These are phyloP conservation scores for Austroboletus eburneus DNA, from an alignment of 768 basidiomycete species.

Conservation along the genomic window DNA sequence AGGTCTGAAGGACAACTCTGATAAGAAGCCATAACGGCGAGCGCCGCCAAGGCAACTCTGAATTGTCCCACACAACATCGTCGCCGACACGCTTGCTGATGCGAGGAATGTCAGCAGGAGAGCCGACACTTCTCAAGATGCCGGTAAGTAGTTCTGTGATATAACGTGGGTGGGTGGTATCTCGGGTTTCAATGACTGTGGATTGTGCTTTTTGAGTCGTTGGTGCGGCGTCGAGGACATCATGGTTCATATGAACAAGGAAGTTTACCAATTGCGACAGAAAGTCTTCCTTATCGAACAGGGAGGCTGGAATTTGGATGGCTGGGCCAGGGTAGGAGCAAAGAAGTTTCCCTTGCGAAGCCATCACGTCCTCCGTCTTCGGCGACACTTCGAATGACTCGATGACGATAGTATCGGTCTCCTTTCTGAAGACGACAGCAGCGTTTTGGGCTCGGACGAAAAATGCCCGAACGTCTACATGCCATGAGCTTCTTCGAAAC, in stretches of 20 bases:
- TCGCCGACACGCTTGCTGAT: conserved; percentile 43
- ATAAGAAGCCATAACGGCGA: conserved; percentile 46
- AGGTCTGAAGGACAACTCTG: conserved; percentile 40
- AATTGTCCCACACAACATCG: conserved; percentile 20
- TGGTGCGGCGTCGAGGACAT: conserved; percentile 32
- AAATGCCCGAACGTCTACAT: conserved; percentile 34
- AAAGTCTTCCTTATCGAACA: conserved; percentile 16
- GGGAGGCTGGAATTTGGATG: not conserved
- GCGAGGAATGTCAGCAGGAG: conserved; percentile 10
- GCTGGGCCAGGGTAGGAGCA: not conserved
- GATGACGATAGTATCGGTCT: not conserved
- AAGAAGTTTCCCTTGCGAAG: not conserved
- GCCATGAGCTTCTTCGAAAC: not conserved
- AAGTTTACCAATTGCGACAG: conserved; percentile 33
- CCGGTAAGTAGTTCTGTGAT: conserved; percentile 35
- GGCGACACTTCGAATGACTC: conserved; percentile 46
- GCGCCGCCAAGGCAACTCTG: conserved; percentile 42
- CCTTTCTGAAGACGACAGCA: conserved; percentile 22
- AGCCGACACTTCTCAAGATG: conserved; percentile 37
- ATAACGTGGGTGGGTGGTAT: not conserved
- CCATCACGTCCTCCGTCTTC: conserved; percentile 7
- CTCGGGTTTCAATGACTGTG: not conserved
- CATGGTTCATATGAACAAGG: conserved; percentile 29
- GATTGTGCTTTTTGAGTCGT: not conserved
- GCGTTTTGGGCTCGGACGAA: conserved; percentile 45